Evolutionary conservation across 805 yeast species (phyloP), one percentile per base, ranked within the genome.

Genomic region (Brettanomyces bruxellensis): DNA sequence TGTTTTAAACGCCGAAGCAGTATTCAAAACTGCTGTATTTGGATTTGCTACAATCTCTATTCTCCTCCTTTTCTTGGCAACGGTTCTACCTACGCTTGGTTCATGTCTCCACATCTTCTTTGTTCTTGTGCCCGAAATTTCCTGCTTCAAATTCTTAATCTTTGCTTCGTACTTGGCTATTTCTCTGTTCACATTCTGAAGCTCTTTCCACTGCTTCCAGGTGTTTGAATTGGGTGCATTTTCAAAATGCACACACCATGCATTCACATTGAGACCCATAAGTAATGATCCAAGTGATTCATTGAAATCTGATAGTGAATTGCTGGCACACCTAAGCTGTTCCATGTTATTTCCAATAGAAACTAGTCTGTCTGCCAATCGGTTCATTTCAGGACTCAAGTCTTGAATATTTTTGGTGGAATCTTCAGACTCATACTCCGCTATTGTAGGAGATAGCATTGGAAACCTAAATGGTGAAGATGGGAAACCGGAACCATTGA

Each of bases 211-310:
- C 35, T 56, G 53, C 25, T 36, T 45, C 59, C 58, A 50, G 6
- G 56, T 54, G 34, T 54, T 55, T 3, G 49, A 45, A 5, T 49
- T 55, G 1, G 65, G 61, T 3, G 60, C 50, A 14, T 40, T 34
- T 22, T 68, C 65, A 55, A 86, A 86, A 56, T 85, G 89, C 25
- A 84, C 84, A 64, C 95, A 86, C 83, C 93, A 88, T 50, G 95
- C 90, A 56, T 89, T 87, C 62, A 87, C 79, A 58, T 83, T 78
- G 43, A 88, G 64, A 1, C 96, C 95, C 56, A 85, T 86, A 45
- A 88, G 59, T 46, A 88, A 80, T 37, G 90, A 51, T 8, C 59
- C 80, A 55, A 89, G 78, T 2, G 87, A 76, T 62, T 88, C 96
- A 58, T 87, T 87, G 62, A 89, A 82, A 28, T 71, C 67, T 3